A percentile compares a stretch with the other conserved stretches of the same genome.
Evolutionary conservation across 805 yeast species (phyloP).

Genomic region (Tetrapisispora phaffii): DNA sequence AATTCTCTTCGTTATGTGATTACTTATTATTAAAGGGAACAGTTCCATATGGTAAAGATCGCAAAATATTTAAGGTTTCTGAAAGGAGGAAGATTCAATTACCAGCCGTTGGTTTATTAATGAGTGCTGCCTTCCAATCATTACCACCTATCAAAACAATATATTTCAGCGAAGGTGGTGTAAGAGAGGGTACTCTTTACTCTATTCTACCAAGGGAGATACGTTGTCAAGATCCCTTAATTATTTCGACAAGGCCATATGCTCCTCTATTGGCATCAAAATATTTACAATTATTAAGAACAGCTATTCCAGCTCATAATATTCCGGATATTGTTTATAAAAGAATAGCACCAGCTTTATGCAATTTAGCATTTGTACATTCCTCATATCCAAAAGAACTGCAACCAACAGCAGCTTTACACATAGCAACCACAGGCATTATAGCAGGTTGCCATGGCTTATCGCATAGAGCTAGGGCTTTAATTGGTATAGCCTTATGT

Average conservation of each 20-base stretch:
- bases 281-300: conserved; percentile 43
- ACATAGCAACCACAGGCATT: conserved; percentile 63
- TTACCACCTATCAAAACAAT: conserved; percentile 52
- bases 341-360: conserved; percentile 59
- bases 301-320: conserved; percentile 47
- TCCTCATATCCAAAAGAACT: conserved; percentile 68
- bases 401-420: conserved; percentile 65
- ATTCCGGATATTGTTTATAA: conserved; percentile 50
- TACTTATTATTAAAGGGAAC: conserved; percentile 40
- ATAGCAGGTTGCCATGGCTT: conserved; percentile 70
- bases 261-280: conserved; percentile 55
- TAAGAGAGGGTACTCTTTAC: conserved; percentile 65
- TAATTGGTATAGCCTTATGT: conserved; percentile 64
- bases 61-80: conserved; percentile 52
- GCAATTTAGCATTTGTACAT: conserved; percentile 67
- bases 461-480: conserved; percentile 59
- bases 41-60: conserved; percentile 35
- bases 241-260: conserved; percentile 61
- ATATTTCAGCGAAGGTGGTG: conserved; percentile 68
- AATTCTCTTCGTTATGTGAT: conserved; percentile 42
- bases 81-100: conserved; percentile 56
- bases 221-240: conserved; percentile 56
- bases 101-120: conserved; percentile 57
- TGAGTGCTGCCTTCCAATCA: conserved; percentile 53
- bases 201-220: conserved; percentile 49